Base-by-base conservation (phyloP, 2,329 filamentous ascomycete species). In the Diaporthe vexans region DNA sequence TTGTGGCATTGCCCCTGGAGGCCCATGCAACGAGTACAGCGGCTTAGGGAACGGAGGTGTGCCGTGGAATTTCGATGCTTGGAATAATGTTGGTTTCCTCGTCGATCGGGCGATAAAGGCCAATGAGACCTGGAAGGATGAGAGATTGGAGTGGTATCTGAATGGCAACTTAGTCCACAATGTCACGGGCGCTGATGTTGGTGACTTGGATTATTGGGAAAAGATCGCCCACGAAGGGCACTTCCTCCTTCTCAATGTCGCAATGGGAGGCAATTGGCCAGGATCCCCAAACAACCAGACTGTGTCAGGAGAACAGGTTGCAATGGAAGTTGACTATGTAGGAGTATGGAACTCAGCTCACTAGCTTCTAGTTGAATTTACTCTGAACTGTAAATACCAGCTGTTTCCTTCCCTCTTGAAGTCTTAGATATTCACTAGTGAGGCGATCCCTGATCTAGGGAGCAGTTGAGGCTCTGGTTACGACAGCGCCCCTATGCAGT, bases 141-240 rank as follows among this genome's bases (percentile, higher is more conserved):
- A 61, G 35, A 61, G 24, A 61, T 19, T 61, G 17, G 57, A 61
- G n/a, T 61, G 57, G 57, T 61, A 61, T 43, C 35, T 61, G 57
- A 61, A 61, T 15, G 57, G 57, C n/a, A 5, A 19, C 17, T 15
- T 37, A 61, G 57, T 61, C 35, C 57, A 61, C 35, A 61, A 24
- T 24, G 35, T 61, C 35, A 61, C n/a, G 19, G 57, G 57, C 35
- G 35, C 35, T 61, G 57, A 61, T n/a, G 13, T 61, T 40, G 57
- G 57, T 26, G 57, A 61, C 35, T 61, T 61, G 4, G 57, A 43
- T 24, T 26, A 35, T 43, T 61, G 57, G 57, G 57, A 61, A 26
- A 61, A 43, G 35, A 43, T 61, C 57, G 57, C 57, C n/a, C 57
- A 61, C n/a, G 57, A 61, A 15, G 57, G 57, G 8, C 57, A 61